Evolutionary conservation across 176 grass and related monocot genomes (phyloP), one percentile per base, ranked within the genome.

Genomic region (Triticum turgidum): DNA sequence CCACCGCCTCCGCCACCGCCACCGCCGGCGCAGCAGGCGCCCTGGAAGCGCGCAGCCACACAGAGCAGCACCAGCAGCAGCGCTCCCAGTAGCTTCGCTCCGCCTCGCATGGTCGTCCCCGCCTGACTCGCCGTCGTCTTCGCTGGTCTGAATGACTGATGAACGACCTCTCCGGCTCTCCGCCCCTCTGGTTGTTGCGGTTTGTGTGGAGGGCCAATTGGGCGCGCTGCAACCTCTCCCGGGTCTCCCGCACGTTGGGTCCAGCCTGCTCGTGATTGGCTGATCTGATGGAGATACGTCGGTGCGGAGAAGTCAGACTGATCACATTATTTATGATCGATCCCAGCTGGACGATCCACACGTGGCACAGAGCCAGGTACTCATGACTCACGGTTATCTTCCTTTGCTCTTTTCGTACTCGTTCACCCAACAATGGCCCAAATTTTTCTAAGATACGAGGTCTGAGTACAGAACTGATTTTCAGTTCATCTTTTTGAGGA

Each of bases 51-150:
- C 51, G 80, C 0, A 13, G 73, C 38, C 38, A 84, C 54, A 74
- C 87, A 88, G 14, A 84, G 81, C 64, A 79, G 49, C 74, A 45
- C 39, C 74, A 88, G 52, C 64, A 83, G 51, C 21, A 88, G 51
- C 21, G 87, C 87, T 37, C 81, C 69, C 29, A 79, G 30, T 74
- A 59, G 17, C 71, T 51, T 61, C 13, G 42, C 13, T 22, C 24
- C 12, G 72, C 39, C 71, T 74, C 41, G n/a, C 71, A 74, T 74
- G 71, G 41, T 27, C 41, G 6, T 69, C 65, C 15, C 11, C 44
- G n/a, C 3, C 59, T 54, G 51, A 12, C 5, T 49, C 51, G 51
- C 15, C 51, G 51, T 54, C 51, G 51, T 18, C 51, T 54, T 54
- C 51, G 51, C 15, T 54, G 51, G 51, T 54, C 51, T 18, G 29